Evolutionary conservation across 78 protist genomes (phyloP).

Genomic region (Thecamonas trahens): DNA sequence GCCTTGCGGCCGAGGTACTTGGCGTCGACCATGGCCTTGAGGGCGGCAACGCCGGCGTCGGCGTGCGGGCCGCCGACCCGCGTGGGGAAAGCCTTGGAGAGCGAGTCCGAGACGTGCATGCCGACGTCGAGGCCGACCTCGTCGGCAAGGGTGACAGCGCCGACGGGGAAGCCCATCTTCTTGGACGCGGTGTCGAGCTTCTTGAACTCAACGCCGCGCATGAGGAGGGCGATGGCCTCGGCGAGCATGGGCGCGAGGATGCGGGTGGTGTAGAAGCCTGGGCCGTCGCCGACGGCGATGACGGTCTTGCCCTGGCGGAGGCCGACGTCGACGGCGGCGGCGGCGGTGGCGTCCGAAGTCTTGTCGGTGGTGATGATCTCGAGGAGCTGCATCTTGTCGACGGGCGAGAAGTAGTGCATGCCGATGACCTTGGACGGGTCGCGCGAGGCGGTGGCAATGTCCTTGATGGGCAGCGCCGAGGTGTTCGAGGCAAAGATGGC

Average conservation of each 20-base stretch:
- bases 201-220: constrained; percentile 13
- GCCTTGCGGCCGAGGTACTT: constrained; percentile 58
- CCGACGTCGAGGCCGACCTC: constrained; percentile 82
- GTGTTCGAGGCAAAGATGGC: constrained; percentile 78
- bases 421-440: constrained; percentile 62
- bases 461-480: constrained; percentile 57
- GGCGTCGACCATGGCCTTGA: constrained; percentile 16
- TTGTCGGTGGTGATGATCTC: constrained; percentile 55
- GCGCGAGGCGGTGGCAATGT: constrained; percentile 43
- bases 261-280: constrained; percentile 74
- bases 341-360: constrained; percentile 25
- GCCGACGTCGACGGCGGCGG: constrained; percentile 54
- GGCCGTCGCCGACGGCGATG: constrained; percentile 69
- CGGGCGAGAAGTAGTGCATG: constrained; percentile 89
- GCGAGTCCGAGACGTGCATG: constrained; percentile 17
- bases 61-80: constrained; percentile 19
- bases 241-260: constrained; percentile 48
- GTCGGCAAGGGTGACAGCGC: constrained; percentile 62
- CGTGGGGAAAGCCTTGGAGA: constrained; percentile 11
- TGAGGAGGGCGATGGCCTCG: constrained; percentile 42
- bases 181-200: constrained; percentile 35
- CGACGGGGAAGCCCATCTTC: constrained; percentile 74
- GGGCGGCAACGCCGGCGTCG: constrained; percentile 5
- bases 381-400: constrained; percentile 71
- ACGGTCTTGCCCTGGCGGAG: constrained; percentile 67